phyloP scores from a whole-genome alignment of 441 rosid species.

The Iberis amara region DNA sequence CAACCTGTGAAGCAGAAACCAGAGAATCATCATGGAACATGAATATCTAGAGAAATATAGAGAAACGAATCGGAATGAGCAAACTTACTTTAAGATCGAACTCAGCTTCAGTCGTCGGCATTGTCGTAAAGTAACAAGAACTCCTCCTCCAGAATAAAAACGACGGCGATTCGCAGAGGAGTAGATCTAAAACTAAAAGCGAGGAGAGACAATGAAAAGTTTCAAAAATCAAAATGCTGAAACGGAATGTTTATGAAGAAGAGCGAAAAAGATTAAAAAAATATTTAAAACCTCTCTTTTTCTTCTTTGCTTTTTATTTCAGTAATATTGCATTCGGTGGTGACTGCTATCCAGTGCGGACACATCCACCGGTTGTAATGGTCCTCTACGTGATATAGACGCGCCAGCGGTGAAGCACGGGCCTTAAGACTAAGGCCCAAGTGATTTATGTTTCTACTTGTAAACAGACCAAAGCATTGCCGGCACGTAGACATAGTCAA shows the following conservation, averaged over 20 bases:
- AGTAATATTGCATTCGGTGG: conserved; percentile 17
- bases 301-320: conserved; percentile 26
- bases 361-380: not conserved
- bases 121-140: conserved; percentile 22
- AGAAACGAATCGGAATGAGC: conserved; percentile 12
- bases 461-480: too few species aligned
- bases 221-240: conserved; percentile 32
- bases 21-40: not conserved
- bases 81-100: conserved; percentile 46
- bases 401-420: conserved; percentile 13
- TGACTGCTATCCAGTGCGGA: conserved; percentile 10
- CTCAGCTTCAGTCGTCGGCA: conserved; percentile 48
- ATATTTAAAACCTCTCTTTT: conserved; percentile 14
- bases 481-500: conserved; percentile 65
- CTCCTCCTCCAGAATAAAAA: conserved; percentile 7
- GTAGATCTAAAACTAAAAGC: conserved; percentile 29
- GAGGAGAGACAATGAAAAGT: conserved; percentile 7
- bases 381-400: conserved; percentile 19
- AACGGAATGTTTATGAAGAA: conserved; percentile 33
- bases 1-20: conserved; percentile 26
- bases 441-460: too few species aligned
- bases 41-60: not conserved
- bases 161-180: not conserved
- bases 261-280: conserved; percentile 18
- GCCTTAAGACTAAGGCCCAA: conserved; percentile 8